Evolutionary conservation across 495 filamentous ascomycete species (phyloP).

Genomic region (Tuber borchii): DNA sequence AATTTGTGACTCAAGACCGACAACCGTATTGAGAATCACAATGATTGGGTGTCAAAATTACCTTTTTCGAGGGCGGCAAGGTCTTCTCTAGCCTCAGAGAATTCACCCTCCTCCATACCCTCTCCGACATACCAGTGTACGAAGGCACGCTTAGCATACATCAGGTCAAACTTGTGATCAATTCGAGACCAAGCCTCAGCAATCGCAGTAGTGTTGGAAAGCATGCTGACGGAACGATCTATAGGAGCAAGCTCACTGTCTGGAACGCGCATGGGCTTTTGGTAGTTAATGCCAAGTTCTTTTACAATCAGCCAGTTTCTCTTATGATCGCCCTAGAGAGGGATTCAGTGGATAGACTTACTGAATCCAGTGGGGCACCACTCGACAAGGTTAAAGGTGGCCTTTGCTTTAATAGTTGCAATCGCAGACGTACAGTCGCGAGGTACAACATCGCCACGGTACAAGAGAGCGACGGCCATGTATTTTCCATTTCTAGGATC

Average conservation of each 20-base stretch:
- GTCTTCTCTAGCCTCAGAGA: conserved; percentile 98
- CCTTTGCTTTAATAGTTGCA: conserved; percentile 93
- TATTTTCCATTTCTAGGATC: conserved; percentile 98
- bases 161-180: conserved; percentile 97
- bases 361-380: conserved; percentile 99
- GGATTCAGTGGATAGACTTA: conserved; percentile 13
- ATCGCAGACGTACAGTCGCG: conserved; percentile 89
- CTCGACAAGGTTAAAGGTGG: conserved; percentile 97
- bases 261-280: conserved; percentile 88
- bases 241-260: conserved; percentile 96
- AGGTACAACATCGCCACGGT: conserved; percentile 96
- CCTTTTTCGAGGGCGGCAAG: conserved; percentile 66
- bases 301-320: conserved; percentile 5
- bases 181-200: conserved; percentile 97
- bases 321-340: not conserved
- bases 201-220: conserved; percentile 98
- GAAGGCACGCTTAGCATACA: conserved; percentile 99
- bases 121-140: conserved; percentile 99
- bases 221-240: conserved; percentile 97
- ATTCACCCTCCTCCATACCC: conserved; percentile 99
- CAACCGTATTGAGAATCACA: too few species aligned
- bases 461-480: conserved; percentile 97
- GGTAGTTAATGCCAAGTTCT: conserved; percentile 98
- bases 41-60: conserved; percentile 2
- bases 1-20: too few species aligned